phyloP scores from a whole-genome alignment of 192 early-diverging fungal species.

The Umbelopsis isabellina region DNA sequence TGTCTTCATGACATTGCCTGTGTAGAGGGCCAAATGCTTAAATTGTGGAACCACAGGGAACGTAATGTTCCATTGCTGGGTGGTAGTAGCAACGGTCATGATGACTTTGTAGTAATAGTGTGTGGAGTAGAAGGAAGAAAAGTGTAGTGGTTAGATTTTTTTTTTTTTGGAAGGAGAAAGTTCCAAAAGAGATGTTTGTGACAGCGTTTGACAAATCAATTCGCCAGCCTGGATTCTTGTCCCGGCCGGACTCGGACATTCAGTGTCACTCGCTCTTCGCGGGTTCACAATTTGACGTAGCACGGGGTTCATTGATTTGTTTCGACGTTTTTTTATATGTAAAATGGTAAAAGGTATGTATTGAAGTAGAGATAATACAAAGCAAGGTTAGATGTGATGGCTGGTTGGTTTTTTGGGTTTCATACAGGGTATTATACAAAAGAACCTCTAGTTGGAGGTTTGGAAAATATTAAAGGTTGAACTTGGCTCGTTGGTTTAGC shows the following conservation, averaged over 20 bases:
- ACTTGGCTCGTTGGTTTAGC: no score
- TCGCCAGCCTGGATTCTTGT: background rate
- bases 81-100: constrained; percentile 16
- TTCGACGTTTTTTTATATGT: no score
- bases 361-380: no score
- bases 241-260: background rate
- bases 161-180: no score
- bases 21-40: constrained; percentile 50
- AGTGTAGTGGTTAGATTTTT: background rate
- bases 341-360: no score
- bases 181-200: background rate
- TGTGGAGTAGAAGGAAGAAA: background rate
- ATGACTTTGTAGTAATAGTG: background rate
- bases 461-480: background rate
- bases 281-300: no score
- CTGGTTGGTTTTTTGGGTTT: background rate
- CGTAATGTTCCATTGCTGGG: constrained; percentile 8
- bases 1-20: constrained; percentile 56
- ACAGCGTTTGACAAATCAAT: constrained; percentile 20
- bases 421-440: constrained; percentile 18
- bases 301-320: no score
- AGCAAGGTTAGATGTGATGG: background rate
- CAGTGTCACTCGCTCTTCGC: background rate
- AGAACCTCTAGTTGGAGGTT: background rate
- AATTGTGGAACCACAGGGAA: constrained; percentile 31